Evolutionary conservation across 2,329 filamentous ascomycete genomes (phyloP).

Genomic region (Fusarium sp.): DNA sequence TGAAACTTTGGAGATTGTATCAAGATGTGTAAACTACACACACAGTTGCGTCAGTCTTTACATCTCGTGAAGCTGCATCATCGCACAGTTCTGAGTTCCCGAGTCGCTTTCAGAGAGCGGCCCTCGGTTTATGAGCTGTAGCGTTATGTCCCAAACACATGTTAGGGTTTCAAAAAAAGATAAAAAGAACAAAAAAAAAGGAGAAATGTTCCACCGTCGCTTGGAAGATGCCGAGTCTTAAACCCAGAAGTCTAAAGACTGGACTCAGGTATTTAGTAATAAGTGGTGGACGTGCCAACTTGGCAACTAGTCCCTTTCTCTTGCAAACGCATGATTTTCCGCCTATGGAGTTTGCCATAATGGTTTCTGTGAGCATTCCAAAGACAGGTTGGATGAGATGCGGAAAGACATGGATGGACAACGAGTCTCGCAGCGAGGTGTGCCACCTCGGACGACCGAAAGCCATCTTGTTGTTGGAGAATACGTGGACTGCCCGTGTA

Average conservation of each 20-base stretch:
- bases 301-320: too few relatives aligned
- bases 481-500: background rate
- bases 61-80: background rate
- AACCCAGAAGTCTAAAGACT: too few relatives aligned
- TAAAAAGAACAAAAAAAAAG: background rate
- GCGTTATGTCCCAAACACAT: background rate
- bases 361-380: too few relatives aligned
- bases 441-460: background rate
- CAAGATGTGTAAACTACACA: background rate
- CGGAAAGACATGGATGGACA: background rate
- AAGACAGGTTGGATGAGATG: too few relatives aligned
- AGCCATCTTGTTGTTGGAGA: background rate
- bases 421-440: background rate
- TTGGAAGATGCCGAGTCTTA: too few relatives aligned
- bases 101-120: background rate
- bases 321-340: too few relatives aligned
- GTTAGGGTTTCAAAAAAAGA: background rate
- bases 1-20: background rate
- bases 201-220: too few relatives aligned
- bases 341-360: too few relatives aligned
- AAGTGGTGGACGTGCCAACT: too few relatives aligned
- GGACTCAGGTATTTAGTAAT: too few relatives aligned
- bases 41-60: too few relatives aligned
- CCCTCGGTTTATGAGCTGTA: background rate
- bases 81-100: background rate